Percentiles rank a stretch among this genome's conserved stretches.
phyloP scores from a whole-genome alignment of 2,329 filamentous ascomycete genomes.

The Aspergillus fructus region DNA sequence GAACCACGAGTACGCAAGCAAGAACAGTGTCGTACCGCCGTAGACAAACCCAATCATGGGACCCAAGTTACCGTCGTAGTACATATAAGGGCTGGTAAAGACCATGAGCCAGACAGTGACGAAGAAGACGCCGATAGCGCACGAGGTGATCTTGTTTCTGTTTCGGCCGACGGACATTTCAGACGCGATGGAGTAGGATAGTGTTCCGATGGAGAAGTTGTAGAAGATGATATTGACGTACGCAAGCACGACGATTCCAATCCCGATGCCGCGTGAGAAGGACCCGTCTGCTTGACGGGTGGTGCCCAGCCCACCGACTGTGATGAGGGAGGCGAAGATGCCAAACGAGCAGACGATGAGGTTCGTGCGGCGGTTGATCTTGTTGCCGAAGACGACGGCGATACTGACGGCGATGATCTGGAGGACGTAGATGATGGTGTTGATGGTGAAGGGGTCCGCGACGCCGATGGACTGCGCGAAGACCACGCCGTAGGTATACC shows the following conservation, averaged over 20 bases:
- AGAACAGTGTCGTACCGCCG: constrained; percentile 27
- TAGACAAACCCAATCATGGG: constrained; percentile 38
- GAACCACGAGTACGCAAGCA: constrained; percentile 36
- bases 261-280: constrained; percentile 20
- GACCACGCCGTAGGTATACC: constrained; percentile 46
- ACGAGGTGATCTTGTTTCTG: constrained; percentile 48
- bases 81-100: constrained; percentile 37
- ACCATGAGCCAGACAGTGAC: constrained; percentile 32
- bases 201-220: constrained; percentile 48
- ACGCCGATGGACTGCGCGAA: constrained; percentile 47
- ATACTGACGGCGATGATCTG: constrained; percentile 44
- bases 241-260: constrained; percentile 42
- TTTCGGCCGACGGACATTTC: constrained; percentile 52
- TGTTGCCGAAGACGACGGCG: constrained; percentile 44
- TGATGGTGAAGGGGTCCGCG: constrained; percentile 43
- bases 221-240: constrained; percentile 47
- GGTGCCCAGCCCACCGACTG: constrained; percentile 45
- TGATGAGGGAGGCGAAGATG: constrained; percentile 43
- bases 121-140: constrained; percentile 46
- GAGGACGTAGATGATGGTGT: constrained; percentile 44
- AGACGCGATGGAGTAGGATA: constrained; percentile 44
- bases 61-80: constrained; percentile 32
- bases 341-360: constrained; percentile 40
- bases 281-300: constrained; percentile 23
- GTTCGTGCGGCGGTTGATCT: constrained; percentile 39